These are phyloP conservation scores for Candida sp. DNA, from an alignment of 1,139 yeast genomes.

Conservation along the genomic window DNA sequence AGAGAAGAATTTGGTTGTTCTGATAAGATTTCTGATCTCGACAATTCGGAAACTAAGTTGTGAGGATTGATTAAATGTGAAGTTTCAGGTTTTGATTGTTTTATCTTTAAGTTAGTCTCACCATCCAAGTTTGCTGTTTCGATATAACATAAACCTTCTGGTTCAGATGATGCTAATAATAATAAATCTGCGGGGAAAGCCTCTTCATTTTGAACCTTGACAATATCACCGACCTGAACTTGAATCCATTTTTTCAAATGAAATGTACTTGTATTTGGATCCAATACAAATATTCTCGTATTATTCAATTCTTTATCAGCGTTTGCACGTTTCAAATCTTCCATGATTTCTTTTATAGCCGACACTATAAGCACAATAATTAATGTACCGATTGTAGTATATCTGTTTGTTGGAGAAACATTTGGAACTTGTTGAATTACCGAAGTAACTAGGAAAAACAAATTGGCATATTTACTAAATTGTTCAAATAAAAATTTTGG, in stretches of 20 bases:
- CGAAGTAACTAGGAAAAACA: conserved; percentile 91
- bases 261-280: conserved; percentile 59
- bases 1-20: conserved; percentile 95
- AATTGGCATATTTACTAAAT: conserved; percentile 93
- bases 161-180: conserved; percentile 87
- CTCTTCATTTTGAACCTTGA: conserved; percentile 81
- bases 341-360: conserved; percentile 87
- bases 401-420: conserved; percentile 95
- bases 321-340: conserved; percentile 82
- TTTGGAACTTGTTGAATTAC: conserved; percentile 95
- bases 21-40: conserved; percentile 50
- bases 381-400: conserved; percentile 91
- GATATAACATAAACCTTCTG: conserved; percentile 95
- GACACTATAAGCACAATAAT: conserved; percentile 82
- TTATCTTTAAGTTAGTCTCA: conserved; percentile 93
- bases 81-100: conserved; percentile 83
- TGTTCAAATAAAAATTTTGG: conserved; percentile 97
- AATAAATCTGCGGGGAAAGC: conserved; percentile 94
- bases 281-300: conserved; percentile 71
- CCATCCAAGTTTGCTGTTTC: conserved; percentile 99
- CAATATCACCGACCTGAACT: conserved; percentile 88
- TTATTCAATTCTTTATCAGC: conserved; percentile 90
- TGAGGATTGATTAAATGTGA: conserved; percentile 67
- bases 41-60: conserved; percentile 44
- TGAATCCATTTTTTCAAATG: conserved; percentile 76